Conservation (phyloP, 1,284 basidiomycete genomes). For the Cutaneotrichosporon sp. region DNA sequence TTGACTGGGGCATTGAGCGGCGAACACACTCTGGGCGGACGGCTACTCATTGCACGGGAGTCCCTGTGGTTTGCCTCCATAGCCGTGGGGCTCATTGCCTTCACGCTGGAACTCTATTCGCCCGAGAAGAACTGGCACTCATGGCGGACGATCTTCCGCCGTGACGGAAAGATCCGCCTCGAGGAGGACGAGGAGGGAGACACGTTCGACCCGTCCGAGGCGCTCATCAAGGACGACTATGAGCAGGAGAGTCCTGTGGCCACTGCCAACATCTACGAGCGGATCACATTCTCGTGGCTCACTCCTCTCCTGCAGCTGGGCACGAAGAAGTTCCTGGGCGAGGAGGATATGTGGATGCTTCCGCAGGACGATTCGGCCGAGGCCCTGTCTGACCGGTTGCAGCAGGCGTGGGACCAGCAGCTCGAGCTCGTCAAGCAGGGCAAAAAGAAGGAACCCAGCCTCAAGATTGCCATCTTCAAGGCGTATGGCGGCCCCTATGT, state of each 20-base stretch:
- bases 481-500: slow-evolving; percentile 77
- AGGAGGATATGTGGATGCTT: slow-evolving; percentile 69
- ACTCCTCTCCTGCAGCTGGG: slow-evolving; percentile 40
- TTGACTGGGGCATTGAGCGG: slow-evolving; percentile 32
- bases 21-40: slow-evolving; percentile 23
- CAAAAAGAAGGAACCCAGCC: slow-evolving; percentile 61
- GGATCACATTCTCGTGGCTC: slow-evolving; percentile 45
- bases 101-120: slow-evolving; percentile 65
- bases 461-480: slow-evolving; percentile 67
- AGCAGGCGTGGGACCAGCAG: slow-evolving; percentile 49
- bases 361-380: slow-evolving; percentile 66
- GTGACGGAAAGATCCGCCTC: slow-evolving; percentile 34
- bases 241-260: slow-evolving; percentile 65
- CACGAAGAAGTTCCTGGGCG: slow-evolving; percentile 58
- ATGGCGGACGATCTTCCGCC: neutral
- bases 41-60: slow-evolving; percentile 35
- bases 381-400: slow-evolving; percentile 63
- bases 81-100: slow-evolving; percentile 57
- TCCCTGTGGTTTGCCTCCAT: slow-evolving; percentile 50
- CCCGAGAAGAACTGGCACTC: slow-evolving; percentile 55
- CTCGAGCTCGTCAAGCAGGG: slow-evolving; percentile 46
- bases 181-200: slow-evolving; percentile 43
- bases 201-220: slow-evolving; percentile 21
- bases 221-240: slow-evolving; percentile 46
- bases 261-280: slow-evolving; percentile 72